phyloP scores from a whole-genome alignment of 768 basidiomycete species.

The Russula earlei region DNA sequence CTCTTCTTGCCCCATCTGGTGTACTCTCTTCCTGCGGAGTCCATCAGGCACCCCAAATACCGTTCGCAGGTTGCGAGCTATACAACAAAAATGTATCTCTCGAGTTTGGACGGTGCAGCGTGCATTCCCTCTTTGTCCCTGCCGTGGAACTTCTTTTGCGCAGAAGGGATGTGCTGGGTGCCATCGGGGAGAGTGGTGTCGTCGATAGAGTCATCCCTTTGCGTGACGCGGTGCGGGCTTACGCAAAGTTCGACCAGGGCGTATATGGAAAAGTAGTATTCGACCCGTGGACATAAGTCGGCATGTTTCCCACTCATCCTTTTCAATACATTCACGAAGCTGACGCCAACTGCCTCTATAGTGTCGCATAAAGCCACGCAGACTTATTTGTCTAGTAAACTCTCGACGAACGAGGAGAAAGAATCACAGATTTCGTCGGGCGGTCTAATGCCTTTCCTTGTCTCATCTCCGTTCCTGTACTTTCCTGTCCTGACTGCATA shows the following conservation, averaged over 20 bases:
- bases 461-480: slow-evolving; percentile 53
- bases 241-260: slow-evolving; percentile 62
- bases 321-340: slow-evolving; percentile 2
- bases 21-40: slow-evolving; percentile 69
- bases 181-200: slow-evolving; percentile 53
- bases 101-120: slow-evolving; percentile 76
- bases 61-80: slow-evolving; percentile 44
- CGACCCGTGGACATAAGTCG: slow-evolving; percentile 46
- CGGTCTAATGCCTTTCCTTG: slow-evolving; percentile 27
- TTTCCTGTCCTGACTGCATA: slow-evolving; percentile 56
- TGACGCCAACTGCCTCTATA: slow-evolving; percentile 3
- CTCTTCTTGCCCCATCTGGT: slow-evolving; percentile 68
- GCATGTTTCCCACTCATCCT: background rate
- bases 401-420: slow-evolving; percentile 48
- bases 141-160: slow-evolving; percentile 62
- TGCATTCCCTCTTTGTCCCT: slow-evolving; percentile 64
- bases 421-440: slow-evolving; percentile 47
- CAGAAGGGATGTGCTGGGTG: slow-evolving; percentile 65
- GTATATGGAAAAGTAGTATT: slow-evolving; percentile 70
- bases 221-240: slow-evolving; percentile 45
- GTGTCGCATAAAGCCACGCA: background rate
- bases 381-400: slow-evolving; percentile 25
- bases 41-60: slow-evolving; percentile 45
- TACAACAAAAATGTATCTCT: slow-evolving; percentile 75
- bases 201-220: slow-evolving; percentile 61